Evolutionary conservation across 2,329 filamentous ascomycete species (phyloP).

Genomic region (Daldinia sp.): DNA sequence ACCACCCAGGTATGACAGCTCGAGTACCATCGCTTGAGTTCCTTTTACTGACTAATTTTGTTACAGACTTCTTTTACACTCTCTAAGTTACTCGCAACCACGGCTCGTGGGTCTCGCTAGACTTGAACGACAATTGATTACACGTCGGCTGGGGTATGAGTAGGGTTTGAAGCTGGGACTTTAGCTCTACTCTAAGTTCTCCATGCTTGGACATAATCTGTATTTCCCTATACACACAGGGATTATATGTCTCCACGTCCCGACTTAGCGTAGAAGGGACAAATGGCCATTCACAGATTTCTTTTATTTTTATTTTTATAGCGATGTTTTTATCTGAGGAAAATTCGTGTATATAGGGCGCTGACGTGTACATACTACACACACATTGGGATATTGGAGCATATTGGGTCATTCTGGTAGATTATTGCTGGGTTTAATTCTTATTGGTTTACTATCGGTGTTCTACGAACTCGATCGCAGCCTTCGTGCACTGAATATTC

Average conservation of each 20-base stretch:
- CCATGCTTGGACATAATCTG: neutral
- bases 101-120: neutral
- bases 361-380: slow-evolving; percentile 13
- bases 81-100: neutral
- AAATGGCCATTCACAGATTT: too few species aligned
- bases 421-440: neutral
- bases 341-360: slow-evolving; percentile 21
- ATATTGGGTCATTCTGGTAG: neutral
- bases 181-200: neutral
- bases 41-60: slow-evolving; percentile 4
- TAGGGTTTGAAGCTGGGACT: neutral
- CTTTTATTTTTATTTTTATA: too few species aligned
- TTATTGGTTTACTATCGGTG: neutral
- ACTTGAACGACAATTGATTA: neutral
- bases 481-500: neutral
- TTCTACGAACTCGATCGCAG: neutral
- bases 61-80: slow-evolving; percentile 33
- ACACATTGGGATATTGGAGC: neutral
- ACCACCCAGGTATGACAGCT: slow-evolving; percentile 37
- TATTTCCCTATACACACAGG: neutral
- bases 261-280: neutral
- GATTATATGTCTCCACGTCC: neutral
- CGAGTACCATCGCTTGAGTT: too few species aligned
- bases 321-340: too few species aligned
- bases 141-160: neutral